Base-by-base conservation (phyloP, 768 basidiomycete genomes). In the Phlebiopsis flavidoalba region DNA sequence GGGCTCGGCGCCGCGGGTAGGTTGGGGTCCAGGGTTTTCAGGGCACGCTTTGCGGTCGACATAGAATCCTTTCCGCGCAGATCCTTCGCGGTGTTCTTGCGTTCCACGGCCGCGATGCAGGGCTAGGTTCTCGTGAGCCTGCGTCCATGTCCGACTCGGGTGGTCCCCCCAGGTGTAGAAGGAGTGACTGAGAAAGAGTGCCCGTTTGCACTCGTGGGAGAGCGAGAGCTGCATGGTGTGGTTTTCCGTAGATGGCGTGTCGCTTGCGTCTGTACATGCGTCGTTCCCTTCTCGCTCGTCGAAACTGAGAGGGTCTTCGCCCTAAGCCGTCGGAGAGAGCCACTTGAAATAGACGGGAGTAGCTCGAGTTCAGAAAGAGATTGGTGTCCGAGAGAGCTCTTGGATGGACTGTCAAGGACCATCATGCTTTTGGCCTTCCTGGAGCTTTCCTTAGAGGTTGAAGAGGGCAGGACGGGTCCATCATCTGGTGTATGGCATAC, bases 171-270 rank as follows among this genome's bases (percentile, higher is more conserved):
- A n/a, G n/a, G n/a, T 43, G 40, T 43, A 43, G 40, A 43, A 15
- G 48, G 48, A 49, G n/a, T 21, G 14, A 12, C 19, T 12, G 48
- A 49, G 48, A 49, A 21, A 49, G 48, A 49, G 26, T 56, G 26
- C 1, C 36, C n/a, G 5, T 48, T 15, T 45, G 26, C 37, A 19
- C 24, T 35, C 35, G 48, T 53, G 24, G 7, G 53, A 60, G 26
- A 60, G 43, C n/a, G 60, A 43, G 19, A 62, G 22, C 24, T 58
- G 55, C 61, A 57, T 52, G 35, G 49, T 48, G 26, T 47, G 11
- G 33, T 59, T 57, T 35, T 8, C 57, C 61, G 52, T 62, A 62
- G 46, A 62, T 62, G 15, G 61, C 61, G 26, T 62, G 61, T n/a
- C 61, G 57, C 52, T 59, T 62, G 15, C 40, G 50, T 31, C 37